A percentile compares a stretch with the other conserved stretches of the same genome.
These are phyloP conservation scores for Beauveria pseudobassiana DNA, from an alignment of 2,329 filamentous ascomycete species.

Conservation along the genomic window DNA sequence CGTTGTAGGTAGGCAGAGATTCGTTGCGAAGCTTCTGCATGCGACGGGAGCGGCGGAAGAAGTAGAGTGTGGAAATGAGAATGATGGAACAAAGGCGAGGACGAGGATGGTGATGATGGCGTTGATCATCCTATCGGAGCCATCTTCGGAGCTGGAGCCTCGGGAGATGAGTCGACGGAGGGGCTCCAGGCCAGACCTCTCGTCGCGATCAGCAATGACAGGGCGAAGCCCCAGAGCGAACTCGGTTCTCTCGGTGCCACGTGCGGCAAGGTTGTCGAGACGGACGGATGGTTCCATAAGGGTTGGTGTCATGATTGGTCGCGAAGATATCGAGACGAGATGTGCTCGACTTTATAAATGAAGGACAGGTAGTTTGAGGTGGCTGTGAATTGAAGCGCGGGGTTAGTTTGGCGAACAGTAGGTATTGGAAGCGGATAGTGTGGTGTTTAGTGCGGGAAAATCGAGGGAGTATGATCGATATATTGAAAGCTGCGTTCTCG, in stretches of 20 bases:
- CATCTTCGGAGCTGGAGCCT: constrained; percentile 31
- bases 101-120: constrained; percentile 74
- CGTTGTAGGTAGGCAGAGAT: constrained; percentile 63
- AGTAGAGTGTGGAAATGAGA: constrained; percentile 59
- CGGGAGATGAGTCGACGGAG: constrained; percentile 8
- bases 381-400: neutral
- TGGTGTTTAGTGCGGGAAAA: neutral
- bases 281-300: constrained; percentile 8
- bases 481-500: constrained; percentile 8
- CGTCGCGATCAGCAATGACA: constrained; percentile 6
- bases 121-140: constrained; percentile 58
- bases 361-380: constrained; percentile 17
- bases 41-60: constrained; percentile 59
- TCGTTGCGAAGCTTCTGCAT: constrained; percentile 41
- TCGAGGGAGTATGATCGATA: neutral
- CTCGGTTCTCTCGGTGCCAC: neutral
- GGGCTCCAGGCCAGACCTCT: constrained; percentile 8
- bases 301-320: constrained; percentile 11
- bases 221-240: constrained; percentile 3
- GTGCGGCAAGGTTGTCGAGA: constrained; percentile 1
- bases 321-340: constrained; percentile 14
- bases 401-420: neutral
- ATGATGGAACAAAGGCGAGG: constrained; percentile 67
- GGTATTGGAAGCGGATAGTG: neutral
- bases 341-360: constrained; percentile 11